Evolutionary conservation across 176 grass and related monocot genomes (phyloP), one percentile per base, ranked within the genome.

Genomic region (Eragrostis curvula): DNA sequence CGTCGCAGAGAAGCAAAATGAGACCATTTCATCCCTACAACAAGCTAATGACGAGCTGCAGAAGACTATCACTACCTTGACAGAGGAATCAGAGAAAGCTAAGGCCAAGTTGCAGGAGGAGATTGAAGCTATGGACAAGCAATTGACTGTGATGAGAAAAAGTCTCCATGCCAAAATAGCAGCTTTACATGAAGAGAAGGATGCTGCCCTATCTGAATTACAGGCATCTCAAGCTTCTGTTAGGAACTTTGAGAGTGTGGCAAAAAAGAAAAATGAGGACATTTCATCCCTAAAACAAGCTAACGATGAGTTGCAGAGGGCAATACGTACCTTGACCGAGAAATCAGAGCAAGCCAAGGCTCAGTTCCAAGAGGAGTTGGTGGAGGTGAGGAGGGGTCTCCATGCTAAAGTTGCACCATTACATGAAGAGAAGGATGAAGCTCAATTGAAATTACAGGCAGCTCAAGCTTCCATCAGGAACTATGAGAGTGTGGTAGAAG

Each of bases 221-320:
- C 75, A 84, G 60, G 75, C 68, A 42, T 79, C 75, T 1, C 59
- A 84, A 30, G 51, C 32, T 74, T 84, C 50, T 66, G 67, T 89
- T 57, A 84, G 91, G 27, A 86, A 87, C 66, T 55, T 86, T 75
- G 67, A 67, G 84, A 78, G 57, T 79, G 78, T 86, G 60, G 60
- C 90, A 70, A 78, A 84, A 24, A 86, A 71, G 71, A 16, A 51
- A 78, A 66, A 74, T 53, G 60, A 39, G 39, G 60, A 60, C 32
- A 76, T 42, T n/a, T 76, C 55, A 45, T 27, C 44, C 39, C 58
- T 85, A 62, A 24, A 83, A 41, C 67, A 41, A 73, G 58, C 74
- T 29, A 79, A 83, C 49, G 80, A 88, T 67, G 80, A 88, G 3
- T 43, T 83, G 66, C 84, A 86, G 46, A 77, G 71, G 32, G 32